phyloP scores from a whole-genome alignment of 2,329 filamentous ascomycete genomes.

The Chlorencoelia australis region DNA sequence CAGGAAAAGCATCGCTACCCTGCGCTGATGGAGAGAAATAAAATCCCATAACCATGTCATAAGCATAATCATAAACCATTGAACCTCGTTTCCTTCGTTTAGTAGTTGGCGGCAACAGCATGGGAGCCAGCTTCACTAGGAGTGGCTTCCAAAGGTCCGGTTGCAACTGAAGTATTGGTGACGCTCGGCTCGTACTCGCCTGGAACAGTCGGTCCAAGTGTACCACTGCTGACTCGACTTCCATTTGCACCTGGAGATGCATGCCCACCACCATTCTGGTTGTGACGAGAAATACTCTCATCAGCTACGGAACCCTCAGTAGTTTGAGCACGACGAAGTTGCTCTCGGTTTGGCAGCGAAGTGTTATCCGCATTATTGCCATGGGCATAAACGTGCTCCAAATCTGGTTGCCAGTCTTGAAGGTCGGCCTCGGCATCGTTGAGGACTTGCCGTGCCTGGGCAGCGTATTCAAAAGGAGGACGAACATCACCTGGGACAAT shows the following conservation, averaged over 20 bases:
- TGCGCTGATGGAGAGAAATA: too few relatives aligned
- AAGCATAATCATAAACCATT: too few relatives aligned
- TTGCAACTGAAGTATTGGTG: constrained; percentile 1
- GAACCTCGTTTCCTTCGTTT: too few relatives aligned
- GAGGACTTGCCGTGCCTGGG: constrained; percentile 71
- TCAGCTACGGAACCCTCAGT: constrained; percentile 1
- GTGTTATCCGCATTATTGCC: not conserved
- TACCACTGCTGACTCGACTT: constrained; percentile 6
- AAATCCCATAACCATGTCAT: too few relatives aligned
- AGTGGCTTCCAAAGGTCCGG: constrained; percentile 1
- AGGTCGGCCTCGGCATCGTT: constrained; percentile 90
- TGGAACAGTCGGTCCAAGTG: not conserved
- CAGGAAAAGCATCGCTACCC: too few relatives aligned
- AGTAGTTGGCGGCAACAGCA: too few relatives aligned
- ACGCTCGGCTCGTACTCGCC: constrained; percentile 5
- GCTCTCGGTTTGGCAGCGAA: not conserved
- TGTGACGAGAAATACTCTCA: not conserved
- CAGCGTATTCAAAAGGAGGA: constrained; percentile 53
- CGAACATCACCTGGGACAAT: constrained; percentile 77
- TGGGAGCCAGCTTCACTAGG: constrained; percentile 2
- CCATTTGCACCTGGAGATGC: not conserved
- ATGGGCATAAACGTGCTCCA: constrained; percentile 19
- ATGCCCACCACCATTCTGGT: constrained; percentile 1
- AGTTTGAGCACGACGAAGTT: not conserved
- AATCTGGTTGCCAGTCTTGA: constrained; percentile 51